Conservation (phyloP, 768 basidiomycete genomes). For the Mycena alexandri region DNA sequence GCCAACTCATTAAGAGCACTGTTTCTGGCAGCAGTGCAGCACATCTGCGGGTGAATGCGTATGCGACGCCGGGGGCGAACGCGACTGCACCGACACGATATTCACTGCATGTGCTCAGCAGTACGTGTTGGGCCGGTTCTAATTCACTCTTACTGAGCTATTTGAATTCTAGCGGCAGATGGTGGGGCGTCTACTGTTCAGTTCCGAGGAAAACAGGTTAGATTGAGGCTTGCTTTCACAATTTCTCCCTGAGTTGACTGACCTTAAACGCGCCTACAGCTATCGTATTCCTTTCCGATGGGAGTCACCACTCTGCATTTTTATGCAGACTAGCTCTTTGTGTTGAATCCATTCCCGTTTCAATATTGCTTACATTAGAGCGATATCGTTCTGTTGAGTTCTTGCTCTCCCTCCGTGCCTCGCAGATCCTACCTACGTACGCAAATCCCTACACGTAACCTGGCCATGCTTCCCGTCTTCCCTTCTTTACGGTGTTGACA, state of each 20-base stretch:
- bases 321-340: background rate
- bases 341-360: no score
- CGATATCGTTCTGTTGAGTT: no score
- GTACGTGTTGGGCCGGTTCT: background rate
- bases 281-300: slow-evolving; percentile 14
- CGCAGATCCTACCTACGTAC: no score
- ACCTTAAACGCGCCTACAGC: background rate
- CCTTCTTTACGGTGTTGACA: background rate
- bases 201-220: slow-evolving; percentile 17
- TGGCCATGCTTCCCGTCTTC: no score
- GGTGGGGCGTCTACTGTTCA: background rate
- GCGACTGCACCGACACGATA: slow-evolving; percentile 9
- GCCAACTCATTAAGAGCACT: slow-evolving; percentile 8
- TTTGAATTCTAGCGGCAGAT: background rate
- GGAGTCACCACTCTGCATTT: slow-evolving; percentile 13
- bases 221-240: background rate
- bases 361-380: no score
- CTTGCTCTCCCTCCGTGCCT: no score
- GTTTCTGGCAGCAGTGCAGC: background rate
- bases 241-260: background rate
- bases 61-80: background rate
- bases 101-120: slow-evolving; percentile 22
- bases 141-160: background rate
- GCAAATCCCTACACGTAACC: no score
- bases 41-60: slow-evolving; percentile 15